Conservation (phyloP, 202 grass and related monocot species). For the Digitaria exilis region DNA sequence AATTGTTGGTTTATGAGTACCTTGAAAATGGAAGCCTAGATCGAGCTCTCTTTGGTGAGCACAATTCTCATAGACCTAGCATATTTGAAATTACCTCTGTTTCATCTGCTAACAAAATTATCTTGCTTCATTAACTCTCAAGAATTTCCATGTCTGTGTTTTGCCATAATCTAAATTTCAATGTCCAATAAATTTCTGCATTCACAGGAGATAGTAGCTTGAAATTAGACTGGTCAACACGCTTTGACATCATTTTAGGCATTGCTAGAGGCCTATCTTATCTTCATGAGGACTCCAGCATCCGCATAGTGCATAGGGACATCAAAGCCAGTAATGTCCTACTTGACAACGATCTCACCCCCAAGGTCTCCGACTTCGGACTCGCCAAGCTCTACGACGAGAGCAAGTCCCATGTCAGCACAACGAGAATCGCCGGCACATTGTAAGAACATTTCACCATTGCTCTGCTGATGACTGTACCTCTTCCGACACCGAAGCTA, state of each 20-base stretch:
- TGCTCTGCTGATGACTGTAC: neutral
- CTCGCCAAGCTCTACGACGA: conserved; percentile 84
- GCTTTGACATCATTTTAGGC: conserved; percentile 71
- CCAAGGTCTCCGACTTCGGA: conserved; percentile 90
- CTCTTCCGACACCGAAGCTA: neutral
- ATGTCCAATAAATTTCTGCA: neutral
- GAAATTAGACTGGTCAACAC: conserved; percentile 62
- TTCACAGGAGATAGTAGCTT: conserved; percentile 51
- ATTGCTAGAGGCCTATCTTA: conserved; percentile 71
- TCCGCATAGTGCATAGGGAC: conserved; percentile 75
- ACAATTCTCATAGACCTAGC: neutral
- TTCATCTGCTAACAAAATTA: neutral
- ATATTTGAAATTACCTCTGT: neutral
- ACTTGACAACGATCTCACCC: conserved; percentile 59
- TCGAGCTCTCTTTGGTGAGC: conserved; percentile 60
- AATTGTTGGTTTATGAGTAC: conserved; percentile 69
- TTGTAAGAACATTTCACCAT: conserved; percentile 56
- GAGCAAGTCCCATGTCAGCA: conserved; percentile 70
- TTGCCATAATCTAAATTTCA: neutral
- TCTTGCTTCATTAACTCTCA: neutral
- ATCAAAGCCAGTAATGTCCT: conserved; percentile 81
- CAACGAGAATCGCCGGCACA: conserved; percentile 63
- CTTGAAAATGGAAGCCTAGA: conserved; percentile 75
- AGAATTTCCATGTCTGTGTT: neutral
- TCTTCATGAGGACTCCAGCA: conserved; percentile 72